Evolutionary conservation across 2,329 filamentous ascomycete genomes (phyloP).

Genomic region (Penicillium sp.): DNA sequence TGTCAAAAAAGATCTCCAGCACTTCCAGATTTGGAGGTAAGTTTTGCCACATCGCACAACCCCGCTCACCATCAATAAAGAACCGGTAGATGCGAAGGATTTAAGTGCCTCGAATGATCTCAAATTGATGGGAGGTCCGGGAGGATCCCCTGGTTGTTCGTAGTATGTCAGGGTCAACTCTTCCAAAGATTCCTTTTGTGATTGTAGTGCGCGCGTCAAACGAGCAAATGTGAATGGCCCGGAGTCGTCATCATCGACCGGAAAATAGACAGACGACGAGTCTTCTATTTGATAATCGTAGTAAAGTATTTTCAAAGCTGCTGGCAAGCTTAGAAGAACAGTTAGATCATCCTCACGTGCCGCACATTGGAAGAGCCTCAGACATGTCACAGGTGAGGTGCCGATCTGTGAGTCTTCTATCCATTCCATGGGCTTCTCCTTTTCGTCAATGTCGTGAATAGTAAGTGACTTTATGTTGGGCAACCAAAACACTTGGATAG

Average conservation of each 20-base stretch:
- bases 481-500: constrained; percentile 2
- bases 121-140: constrained; percentile 9
- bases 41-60: background rate
- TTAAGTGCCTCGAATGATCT: constrained; percentile 6
- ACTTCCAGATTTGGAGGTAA: constrained; percentile 8
- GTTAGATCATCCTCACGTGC: constrained; percentile 14
- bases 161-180: constrained; percentile 8
- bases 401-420: constrained; percentile 6
- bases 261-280: too few relatives aligned
- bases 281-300: constrained; percentile 16
- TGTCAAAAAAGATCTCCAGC: constrained; percentile 12
- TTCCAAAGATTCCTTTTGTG: constrained; percentile 5
- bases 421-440: too few relatives aligned
- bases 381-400: constrained; percentile 6
- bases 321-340: constrained; percentile 13
- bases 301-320: constrained; percentile 12
- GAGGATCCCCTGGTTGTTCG: constrained; percentile 5
- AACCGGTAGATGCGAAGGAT: constrained; percentile 11
- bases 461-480: constrained; percentile 3
- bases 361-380: constrained; percentile 11
- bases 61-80: constrained; percentile 1
- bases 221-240: too few relatives aligned
- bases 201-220: constrained; percentile 4
- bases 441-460: constrained; percentile 2
- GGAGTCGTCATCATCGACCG: too few relatives aligned